Percentiles rank a stretch among this genome's conserved stretches.
These are phyloP conservation scores for Hypoxylon sp. DNA, from an alignment of 2,329 filamentous ascomycete genomes.

Conservation along the genomic window DNA sequence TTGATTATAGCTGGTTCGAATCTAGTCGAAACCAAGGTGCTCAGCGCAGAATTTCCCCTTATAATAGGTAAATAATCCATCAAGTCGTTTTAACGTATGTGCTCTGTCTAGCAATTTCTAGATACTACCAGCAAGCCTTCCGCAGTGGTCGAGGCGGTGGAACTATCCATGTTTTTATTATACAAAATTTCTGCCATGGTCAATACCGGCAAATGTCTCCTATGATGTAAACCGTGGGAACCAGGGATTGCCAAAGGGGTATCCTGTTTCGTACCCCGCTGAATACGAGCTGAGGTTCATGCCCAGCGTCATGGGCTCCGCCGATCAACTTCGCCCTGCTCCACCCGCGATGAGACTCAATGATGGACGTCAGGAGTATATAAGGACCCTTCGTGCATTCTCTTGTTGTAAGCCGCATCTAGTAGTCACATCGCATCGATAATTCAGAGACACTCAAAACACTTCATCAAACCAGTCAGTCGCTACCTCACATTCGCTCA, in stretches of 20 bases:
- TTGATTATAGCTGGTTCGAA: neutral
- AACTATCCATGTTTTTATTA: neutral
- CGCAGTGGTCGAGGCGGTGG: neutral
- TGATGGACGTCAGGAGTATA: conserved; percentile 11
- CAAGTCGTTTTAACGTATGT: neutral
- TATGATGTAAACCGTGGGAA: neutral
- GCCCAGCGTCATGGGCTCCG: conserved; percentile 20
- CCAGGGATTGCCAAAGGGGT: neutral
- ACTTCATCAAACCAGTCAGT: neutral
- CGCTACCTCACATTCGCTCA: conserved; percentile 3
- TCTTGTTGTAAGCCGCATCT: conserved; percentile 23
- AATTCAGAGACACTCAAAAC: conserved; percentile 3
- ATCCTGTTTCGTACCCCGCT: conserved; percentile 15
- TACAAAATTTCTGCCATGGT: neutral
- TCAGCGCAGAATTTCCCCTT: neutral
- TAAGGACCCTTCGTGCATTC: conserved; percentile 16
- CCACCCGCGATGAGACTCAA: conserved; percentile 26
- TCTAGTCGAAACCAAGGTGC: neutral
- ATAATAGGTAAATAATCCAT: neutral
- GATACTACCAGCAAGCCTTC: neutral
- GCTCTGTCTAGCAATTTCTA: neutral
- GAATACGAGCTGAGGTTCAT: conserved; percentile 35
- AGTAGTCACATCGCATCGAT: conserved; percentile 10
- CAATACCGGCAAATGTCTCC: neutral
- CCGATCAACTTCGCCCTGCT: conserved; percentile 17